phyloP scores from a whole-genome alignment of 106 monocot genomes.

The Narthecium ossifragum region DNA sequence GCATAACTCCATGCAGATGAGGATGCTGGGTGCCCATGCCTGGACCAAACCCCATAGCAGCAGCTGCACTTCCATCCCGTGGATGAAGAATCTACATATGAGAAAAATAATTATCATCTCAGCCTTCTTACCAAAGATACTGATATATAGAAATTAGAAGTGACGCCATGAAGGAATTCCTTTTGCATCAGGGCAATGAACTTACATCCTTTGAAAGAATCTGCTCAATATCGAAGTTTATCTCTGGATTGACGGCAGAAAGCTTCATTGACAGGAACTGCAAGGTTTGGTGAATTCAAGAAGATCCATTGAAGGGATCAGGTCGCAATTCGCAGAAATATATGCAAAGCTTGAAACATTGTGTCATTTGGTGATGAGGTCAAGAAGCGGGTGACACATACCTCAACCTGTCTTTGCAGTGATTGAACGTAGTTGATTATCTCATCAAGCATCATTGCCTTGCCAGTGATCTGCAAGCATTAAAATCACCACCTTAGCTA shows the following conservation, averaged over 20 bases:
- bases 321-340: too few species aligned
- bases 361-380: too few species aligned
- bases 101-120: not conserved
- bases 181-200: too few species aligned
- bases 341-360: too few species aligned
- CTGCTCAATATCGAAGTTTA: slow-evolving; percentile 43
- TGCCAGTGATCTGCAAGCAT: slow-evolving; percentile 56
- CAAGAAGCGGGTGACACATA: too few species aligned
- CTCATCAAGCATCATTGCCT: slow-evolving; percentile 78
- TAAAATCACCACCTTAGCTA: not conserved
- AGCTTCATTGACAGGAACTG: slow-evolving; percentile 85
- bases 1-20: slow-evolving; percentile 18
- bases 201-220: slow-evolving; percentile 61
- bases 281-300: not conserved
- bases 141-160: not conserved
- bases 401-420: slow-evolving; percentile 46
- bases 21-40: slow-evolving; percentile 12
- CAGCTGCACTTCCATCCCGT: slow-evolving; percentile 11
- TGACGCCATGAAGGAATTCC: too few species aligned
- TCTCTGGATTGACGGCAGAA: slow-evolving; percentile 54
- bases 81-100: slow-evolving; percentile 21
- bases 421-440: slow-evolving; percentile 71
- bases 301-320: not conserved
- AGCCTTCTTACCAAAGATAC: not conserved
- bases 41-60: slow-evolving; percentile 2